A percentile compares a stretch with the other conserved stretches of the same genome.
Conservation (phyloP, 768 basidiomycete species). For the Suillus tomentosus region DNA sequence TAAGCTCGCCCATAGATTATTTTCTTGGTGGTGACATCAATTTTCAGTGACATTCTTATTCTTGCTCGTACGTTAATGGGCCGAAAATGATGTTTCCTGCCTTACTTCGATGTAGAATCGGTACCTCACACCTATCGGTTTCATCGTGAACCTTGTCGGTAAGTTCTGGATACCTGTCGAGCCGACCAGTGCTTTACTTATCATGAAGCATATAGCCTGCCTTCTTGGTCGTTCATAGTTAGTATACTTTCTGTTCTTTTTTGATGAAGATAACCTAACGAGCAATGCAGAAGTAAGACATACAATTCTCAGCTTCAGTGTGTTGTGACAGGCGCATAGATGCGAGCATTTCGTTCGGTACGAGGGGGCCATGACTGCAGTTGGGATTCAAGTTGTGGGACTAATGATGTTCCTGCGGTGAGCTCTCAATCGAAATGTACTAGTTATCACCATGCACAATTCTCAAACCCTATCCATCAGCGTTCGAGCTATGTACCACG, state of each 20-base stretch:
- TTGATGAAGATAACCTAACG: background rate
- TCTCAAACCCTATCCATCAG: conserved; percentile 14
- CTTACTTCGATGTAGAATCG: conserved; percentile 50
- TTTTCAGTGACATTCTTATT: conserved; percentile 38
- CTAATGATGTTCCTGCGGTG: conserved; percentile 49
- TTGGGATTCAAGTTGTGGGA: conserved; percentile 40
- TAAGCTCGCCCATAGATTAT: conserved; percentile 21
- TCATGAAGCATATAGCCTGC: conserved; percentile 20
- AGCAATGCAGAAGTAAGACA: conserved; percentile 13
- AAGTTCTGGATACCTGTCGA: conserved; percentile 2
- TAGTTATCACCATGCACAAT: background rate
- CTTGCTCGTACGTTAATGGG: conserved; percentile 33
- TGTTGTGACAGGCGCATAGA: conserved; percentile 25
- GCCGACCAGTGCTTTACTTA: background rate
- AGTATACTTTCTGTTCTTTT: background rate
- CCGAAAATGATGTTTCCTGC: background rate
- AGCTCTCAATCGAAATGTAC: conserved; percentile 13
- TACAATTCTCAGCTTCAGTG: background rate
- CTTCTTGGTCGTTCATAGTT: conserved; percentile 15
- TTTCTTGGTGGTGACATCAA: conserved; percentile 2
- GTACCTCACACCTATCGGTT: conserved; percentile 63
- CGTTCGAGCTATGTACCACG: conserved; percentile 21
- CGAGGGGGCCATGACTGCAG: conserved; percentile 48
- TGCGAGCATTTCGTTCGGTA: conserved; percentile 51
- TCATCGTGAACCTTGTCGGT: conserved; percentile 55